A percentile compares a stretch with the other conserved stretches of the same genome.
phyloP scores from a whole-genome alignment of 2,329 filamentous ascomycete genomes.

The Cercospora sp. region DNA sequence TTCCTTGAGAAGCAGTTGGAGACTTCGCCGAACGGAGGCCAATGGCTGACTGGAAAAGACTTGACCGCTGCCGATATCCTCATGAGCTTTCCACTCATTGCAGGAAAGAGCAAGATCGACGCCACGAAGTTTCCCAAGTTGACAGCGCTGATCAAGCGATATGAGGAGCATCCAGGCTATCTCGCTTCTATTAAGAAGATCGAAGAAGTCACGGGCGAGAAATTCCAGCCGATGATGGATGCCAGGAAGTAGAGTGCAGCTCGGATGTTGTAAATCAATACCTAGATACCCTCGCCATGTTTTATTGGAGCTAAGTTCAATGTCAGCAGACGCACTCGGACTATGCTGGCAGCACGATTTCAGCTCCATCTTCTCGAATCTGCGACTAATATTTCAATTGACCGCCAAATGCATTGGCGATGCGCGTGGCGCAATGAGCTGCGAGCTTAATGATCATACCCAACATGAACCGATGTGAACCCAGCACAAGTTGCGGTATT shows the following conservation, averaged over 20 bases:
- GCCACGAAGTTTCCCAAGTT: slow-evolving; percentile 51
- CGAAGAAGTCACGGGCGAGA: slow-evolving; percentile 45
- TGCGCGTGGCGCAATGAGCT: neutral
- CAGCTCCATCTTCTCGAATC: neutral
- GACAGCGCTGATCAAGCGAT: slow-evolving; percentile 47
- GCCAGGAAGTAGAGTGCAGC: slow-evolving; percentile 1
- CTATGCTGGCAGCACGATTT: neutral
- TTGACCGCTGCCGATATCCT: slow-evolving; percentile 57
- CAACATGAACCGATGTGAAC: neutral
- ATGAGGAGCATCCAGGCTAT: slow-evolving; percentile 50
- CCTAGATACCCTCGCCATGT: neutral
- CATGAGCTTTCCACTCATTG: slow-evolving; percentile 55
- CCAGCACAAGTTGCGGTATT: neutral
- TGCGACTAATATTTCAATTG: neutral
- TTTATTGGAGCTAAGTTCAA: neutral
- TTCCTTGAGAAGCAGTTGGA: slow-evolving; percentile 55
- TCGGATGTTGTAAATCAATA: neutral
- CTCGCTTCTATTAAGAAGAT: slow-evolving; percentile 53
- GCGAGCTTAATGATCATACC: neutral
- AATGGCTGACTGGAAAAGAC: slow-evolving; percentile 52
- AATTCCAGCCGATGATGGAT: slow-evolving; percentile 19
- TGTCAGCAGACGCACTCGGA: neutral
- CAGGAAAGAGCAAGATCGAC: slow-evolving; percentile 44
- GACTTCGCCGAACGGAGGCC: slow-evolving; percentile 50
- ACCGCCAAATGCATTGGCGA: neutral